These are phyloP conservation scores for Tagetes patula DNA, from an alignment of 129 eudicot species.

Conservation along the genomic window DNA sequence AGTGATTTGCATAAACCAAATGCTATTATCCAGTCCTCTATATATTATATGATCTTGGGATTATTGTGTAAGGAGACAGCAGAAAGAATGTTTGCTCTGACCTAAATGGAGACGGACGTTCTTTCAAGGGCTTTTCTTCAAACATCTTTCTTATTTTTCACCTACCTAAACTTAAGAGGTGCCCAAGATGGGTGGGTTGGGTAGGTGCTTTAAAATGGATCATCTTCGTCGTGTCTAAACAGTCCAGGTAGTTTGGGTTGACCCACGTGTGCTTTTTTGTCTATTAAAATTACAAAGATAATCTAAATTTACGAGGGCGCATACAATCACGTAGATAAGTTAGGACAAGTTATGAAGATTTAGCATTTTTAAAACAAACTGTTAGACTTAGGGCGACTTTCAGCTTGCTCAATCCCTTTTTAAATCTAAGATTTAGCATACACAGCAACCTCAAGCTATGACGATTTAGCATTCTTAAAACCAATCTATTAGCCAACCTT, in stretches of 20 bases:
- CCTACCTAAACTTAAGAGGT: background rate
- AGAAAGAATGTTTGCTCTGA: background rate
- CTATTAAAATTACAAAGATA: background rate
- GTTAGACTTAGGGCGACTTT: background rate
- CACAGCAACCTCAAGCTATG: too few species aligned
- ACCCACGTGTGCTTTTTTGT: background rate
- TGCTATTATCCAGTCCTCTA: background rate
- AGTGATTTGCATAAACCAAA: background rate
- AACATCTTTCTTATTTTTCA: background rate
- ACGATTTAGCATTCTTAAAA: too few species aligned
- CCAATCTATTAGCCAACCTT: background rate
- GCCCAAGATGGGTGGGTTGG: background rate
- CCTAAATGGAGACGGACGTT: background rate
- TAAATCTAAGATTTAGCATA: too few species aligned
- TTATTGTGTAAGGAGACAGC: background rate
- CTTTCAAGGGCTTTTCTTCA: background rate
- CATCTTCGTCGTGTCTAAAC: background rate
- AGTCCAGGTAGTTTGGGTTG: background rate
- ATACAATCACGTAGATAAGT: background rate
- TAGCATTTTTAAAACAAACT: background rate
- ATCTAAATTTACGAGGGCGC: background rate
- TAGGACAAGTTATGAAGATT: background rate
- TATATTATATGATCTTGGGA: background rate
- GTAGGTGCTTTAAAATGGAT: background rate
- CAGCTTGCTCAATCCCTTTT: background rate